Base-by-base conservation (phyloP, 352 stramenopile genomes). In the Globisporangium nunn region DNA sequence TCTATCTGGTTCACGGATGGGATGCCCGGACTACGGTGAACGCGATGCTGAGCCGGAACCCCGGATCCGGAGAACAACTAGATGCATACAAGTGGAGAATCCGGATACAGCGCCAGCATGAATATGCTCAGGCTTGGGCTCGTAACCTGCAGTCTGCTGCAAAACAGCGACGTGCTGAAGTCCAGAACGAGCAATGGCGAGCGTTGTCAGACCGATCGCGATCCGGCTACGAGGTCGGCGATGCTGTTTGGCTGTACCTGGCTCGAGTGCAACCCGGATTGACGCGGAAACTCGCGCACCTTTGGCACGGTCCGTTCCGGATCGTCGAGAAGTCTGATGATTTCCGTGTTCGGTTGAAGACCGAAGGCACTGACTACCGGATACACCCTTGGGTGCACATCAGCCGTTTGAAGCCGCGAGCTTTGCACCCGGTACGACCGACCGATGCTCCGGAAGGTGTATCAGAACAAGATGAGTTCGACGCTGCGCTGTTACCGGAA, bases 231-330 rank as follows among this genome's bases (percentile, higher is more conserved):
- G 45, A 58, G 1, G 5, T 45, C 11, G 53, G 53, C 1, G 53
- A 58, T 8, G 1, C 41, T 2, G 40, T 58, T 11, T 58, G 53
- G 53, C 17, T 58, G 15, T 58, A 58, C 6, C 3, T 58, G 0
- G 41, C 41, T 6, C 8, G 33, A 43, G 53, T 58, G 0, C 3
- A 18, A 2, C 53, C 43, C 4, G 41, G 53, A 0, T 7, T 58
- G 41, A 35, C 29, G 4, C 51, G 28, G 37, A 72, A 68, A 29
- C 37, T 72, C 0, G 65, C 61, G 0, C 61, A 72, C 15, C 33
- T 51, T 4, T 72, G 65, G 57, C 61, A 72, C 14, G 61, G 65
- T 0, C 61, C 61, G 0, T 72, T 68, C 31, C 29, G 61, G 1
- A 66, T 68, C 37, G 37, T 64, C 11, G 56, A 70, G 52, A 67